A percentile compares a stretch with the other conserved stretches of the same genome.
phyloP scores from a whole-genome alignment of 2,329 filamentous ascomycete genomes.

The Amphichorda felina region DNA sequence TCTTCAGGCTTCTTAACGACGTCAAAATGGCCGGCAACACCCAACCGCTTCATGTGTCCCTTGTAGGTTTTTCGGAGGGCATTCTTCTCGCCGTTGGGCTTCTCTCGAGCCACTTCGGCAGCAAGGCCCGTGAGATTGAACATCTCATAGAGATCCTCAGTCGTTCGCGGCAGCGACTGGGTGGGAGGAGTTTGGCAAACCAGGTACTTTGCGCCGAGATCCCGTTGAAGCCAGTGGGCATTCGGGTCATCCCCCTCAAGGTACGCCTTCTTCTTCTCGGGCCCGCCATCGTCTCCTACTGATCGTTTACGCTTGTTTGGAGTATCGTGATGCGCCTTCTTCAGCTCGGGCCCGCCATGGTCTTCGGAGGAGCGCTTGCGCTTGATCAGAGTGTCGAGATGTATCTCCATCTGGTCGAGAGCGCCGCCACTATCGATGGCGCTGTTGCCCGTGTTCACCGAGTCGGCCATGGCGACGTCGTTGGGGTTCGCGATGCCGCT shows the following conservation, averaged over 20 bases:
- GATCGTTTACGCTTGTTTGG: slow-evolving; percentile 51
- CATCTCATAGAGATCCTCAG: slow-evolving; percentile 46
- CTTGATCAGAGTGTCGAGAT: slow-evolving; percentile 45
- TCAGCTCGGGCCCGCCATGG: slow-evolving; percentile 31
- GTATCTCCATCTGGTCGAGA: too few species aligned
- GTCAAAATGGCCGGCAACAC: slow-evolving; percentile 51
- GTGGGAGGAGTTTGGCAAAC: slow-evolving; percentile 49
- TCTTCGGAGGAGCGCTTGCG: slow-evolving; percentile 50
- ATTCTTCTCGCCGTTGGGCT: slow-evolving; percentile 56
- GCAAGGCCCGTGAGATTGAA: slow-evolving; percentile 46
- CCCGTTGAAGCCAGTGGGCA: slow-evolving; percentile 53
- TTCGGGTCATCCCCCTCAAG: slow-evolving; percentile 48
- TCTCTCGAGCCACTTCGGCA: slow-evolving; percentile 48
- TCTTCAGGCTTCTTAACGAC: slow-evolving; percentile 40
- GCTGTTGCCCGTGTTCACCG: too few species aligned
- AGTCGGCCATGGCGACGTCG: slow-evolving; percentile 35
- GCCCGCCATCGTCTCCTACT: slow-evolving; percentile 42
- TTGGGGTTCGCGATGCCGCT: slow-evolving; percentile 38
- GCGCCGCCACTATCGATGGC: too few species aligned
- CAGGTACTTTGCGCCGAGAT: slow-evolving; percentile 56
- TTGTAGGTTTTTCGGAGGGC: slow-evolving; percentile 57
- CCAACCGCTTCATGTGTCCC: slow-evolving; percentile 53
- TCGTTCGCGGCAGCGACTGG: slow-evolving; percentile 32
- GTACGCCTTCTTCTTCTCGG: slow-evolving; percentile 44
- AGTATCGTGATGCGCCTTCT: too few species aligned